Conservation (phyloP, 1,284 basidiomycete genomes). For the Schizophyllum commune region DNA sequence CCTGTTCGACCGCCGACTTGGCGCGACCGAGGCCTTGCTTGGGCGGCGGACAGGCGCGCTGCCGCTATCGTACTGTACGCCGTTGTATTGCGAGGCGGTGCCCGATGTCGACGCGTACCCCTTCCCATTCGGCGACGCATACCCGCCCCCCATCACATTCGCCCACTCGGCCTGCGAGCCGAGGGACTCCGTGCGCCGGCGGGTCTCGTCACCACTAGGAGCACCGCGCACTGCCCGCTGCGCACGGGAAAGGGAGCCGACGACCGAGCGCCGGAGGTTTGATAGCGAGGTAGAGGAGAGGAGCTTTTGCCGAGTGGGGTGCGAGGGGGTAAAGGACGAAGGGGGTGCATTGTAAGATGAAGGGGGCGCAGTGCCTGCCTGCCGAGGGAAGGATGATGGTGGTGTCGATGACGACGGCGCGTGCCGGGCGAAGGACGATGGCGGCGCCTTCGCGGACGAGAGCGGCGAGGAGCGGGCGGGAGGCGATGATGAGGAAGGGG, state of each 20-base stretch:
- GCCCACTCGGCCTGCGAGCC: not conserved
- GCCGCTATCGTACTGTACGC: too few species aligned
- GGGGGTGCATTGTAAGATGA: too few species aligned
- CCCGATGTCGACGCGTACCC: too few species aligned
- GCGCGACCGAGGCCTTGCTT: not conserved
- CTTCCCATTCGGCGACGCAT: not conserved
- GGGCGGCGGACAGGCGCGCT: not conserved
- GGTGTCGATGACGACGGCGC: too few species aligned
- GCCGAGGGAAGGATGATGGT: too few species aligned
- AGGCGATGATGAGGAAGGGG: not conserved
- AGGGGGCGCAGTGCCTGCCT: too few species aligned
- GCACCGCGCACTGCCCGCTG: not conserved
- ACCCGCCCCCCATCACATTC: not conserved
- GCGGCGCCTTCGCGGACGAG: not conserved
- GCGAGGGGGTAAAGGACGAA: too few species aligned
- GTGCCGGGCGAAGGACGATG: not conserved
- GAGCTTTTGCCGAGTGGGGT: slow-evolving; percentile 9
- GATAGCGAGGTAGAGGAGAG: slow-evolving; percentile 24
- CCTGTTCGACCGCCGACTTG: not conserved
- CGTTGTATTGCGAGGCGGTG: too few species aligned
- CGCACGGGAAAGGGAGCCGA: slow-evolving; percentile 21
- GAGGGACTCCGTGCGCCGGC: not conserved
- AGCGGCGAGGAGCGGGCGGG: too few species aligned
- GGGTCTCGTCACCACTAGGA: not conserved
- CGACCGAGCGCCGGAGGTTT: slow-evolving; percentile 32